Conservation (phyloP, 352 stramenopile genomes). For the Phytophthora idaei region DNA sequence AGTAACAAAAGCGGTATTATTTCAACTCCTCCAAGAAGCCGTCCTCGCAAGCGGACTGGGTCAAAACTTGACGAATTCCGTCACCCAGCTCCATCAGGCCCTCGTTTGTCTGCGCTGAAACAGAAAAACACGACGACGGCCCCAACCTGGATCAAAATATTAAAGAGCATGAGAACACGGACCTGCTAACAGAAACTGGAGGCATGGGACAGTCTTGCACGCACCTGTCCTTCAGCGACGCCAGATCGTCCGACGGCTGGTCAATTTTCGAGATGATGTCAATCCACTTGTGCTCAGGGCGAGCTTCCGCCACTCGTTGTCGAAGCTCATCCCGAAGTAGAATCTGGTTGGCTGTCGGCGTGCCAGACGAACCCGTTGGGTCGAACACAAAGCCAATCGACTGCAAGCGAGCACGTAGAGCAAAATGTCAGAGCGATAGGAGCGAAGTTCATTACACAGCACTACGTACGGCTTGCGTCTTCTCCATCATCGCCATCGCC, state of each 20-base stretch:
- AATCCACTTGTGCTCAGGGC: slow-evolving; percentile 69
- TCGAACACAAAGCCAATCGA: slow-evolving; percentile 89
- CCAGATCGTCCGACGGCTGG: slow-evolving; percentile 51
- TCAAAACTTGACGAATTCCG: slow-evolving; percentile 59
- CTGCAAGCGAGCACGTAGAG: slow-evolving; percentile 34
- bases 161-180: neutral
- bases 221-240: slow-evolving; percentile 45
- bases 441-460: neutral
- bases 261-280: slow-evolving; percentile 90
- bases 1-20: neutral
- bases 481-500: slow-evolving; percentile 76
- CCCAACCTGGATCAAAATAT: slow-evolving; percentile 31
- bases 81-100: slow-evolving; percentile 65
- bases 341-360: slow-evolving; percentile 63
- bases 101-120: slow-evolving; percentile 83
- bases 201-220: neutral
- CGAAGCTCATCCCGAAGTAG: slow-evolving; percentile 76
- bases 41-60: slow-evolving; percentile 26
- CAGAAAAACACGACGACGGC: slow-evolving; percentile 29
- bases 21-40: slow-evolving; percentile 20
- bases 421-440: slow-evolving; percentile 7
- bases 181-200: neutral
- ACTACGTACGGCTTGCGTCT: slow-evolving; percentile 63
- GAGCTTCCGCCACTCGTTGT: slow-evolving; percentile 43
- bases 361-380: slow-evolving; percentile 71